A percentile compares a stretch with the other conserved stretches of the same genome.
Evolutionary conservation across 2,329 filamentous ascomycete species (phyloP).

Genomic region (Westerdykella sp.): DNA sequence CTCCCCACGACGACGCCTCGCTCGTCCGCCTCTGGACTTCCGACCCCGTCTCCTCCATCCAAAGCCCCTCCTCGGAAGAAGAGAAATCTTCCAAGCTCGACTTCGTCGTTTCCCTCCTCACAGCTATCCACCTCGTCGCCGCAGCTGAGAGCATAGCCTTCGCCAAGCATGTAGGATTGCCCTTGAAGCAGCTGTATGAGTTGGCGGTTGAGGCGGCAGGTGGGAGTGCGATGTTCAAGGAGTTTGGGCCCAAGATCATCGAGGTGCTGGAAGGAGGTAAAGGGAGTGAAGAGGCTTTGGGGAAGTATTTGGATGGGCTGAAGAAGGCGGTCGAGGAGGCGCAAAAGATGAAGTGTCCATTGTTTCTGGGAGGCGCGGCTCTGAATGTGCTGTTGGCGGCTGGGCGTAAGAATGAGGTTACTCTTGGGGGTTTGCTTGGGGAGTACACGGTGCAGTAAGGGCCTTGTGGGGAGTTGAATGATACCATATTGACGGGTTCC

Average conservation of each 20-base stretch:
- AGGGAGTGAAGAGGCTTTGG: slow-evolving; percentile 13
- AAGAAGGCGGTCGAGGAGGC: slow-evolving; percentile 27
- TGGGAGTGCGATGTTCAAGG: slow-evolving; percentile 32
- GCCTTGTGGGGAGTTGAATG: too few relatives aligned
- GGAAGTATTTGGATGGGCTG: slow-evolving; percentile 18
- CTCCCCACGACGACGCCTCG: slow-evolving; percentile 50
- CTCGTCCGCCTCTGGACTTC: slow-evolving; percentile 50
- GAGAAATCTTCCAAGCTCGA: slow-evolving; percentile 30
- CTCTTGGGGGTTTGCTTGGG: slow-evolving; percentile 6
- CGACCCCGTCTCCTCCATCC: slow-evolving; percentile 34
- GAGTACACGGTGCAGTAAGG: neutral
- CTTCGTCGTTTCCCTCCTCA: slow-evolving; percentile 31
- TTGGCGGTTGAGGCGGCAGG: slow-evolving; percentile 34
- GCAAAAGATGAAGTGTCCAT: slow-evolving; percentile 30
- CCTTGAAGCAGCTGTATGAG: slow-evolving; percentile 32
- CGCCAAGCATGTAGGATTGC: slow-evolving; percentile 34
- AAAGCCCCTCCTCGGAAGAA: slow-evolving; percentile 14
- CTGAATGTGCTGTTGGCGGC: slow-evolving; percentile 20
- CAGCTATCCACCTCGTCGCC: slow-evolving; percentile 32
- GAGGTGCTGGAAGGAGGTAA: slow-evolving; percentile 24
- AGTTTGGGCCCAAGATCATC: slow-evolving; percentile 28
- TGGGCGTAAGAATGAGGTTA: slow-evolving; percentile 33
- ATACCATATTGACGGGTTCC: too few relatives aligned
- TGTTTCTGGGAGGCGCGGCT: slow-evolving; percentile 30
- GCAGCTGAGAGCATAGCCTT: slow-evolving; percentile 35